phyloP scores from a whole-genome alignment of 257 asterid genomes.

The Solanum clarkiae region DNA sequence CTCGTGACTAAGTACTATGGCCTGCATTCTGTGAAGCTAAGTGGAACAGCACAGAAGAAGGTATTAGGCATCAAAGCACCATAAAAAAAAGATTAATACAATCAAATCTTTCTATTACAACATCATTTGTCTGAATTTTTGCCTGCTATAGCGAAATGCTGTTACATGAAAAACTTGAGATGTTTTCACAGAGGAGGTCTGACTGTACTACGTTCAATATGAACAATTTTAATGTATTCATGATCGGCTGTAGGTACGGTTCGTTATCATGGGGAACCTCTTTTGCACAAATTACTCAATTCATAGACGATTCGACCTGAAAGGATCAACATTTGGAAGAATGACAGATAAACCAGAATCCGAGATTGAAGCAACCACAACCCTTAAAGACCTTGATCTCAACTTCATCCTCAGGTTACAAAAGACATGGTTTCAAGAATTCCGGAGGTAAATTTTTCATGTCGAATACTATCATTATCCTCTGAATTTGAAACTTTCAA shows the following conservation, averaged over 20 bases:
- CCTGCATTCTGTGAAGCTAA: slow-evolving; percentile 52
- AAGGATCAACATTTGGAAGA: slow-evolving; percentile 93
- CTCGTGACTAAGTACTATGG: slow-evolving; percentile 55
- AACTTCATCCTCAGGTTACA: slow-evolving; percentile 68
- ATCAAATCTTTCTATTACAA: background rate
- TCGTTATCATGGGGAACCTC: slow-evolving; percentile 81
- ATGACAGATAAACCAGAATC: slow-evolving; percentile 80
- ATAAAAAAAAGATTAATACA: background rate
- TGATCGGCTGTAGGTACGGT: slow-evolving; percentile 45
- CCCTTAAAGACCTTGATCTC: slow-evolving; percentile 90
- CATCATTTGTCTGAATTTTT: background rate
- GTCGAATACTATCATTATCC: background rate
- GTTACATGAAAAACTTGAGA: background rate
- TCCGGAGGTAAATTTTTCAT: slow-evolving; percentile 38
- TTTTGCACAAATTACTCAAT: slow-evolving; percentile 66
- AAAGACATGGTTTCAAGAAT: slow-evolving; percentile 82
- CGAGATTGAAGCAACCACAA: slow-evolving; percentile 76
- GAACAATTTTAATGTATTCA: background rate
- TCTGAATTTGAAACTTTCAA: background rate
- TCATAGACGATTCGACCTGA: slow-evolving; percentile 70
- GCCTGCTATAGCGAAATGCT: background rate
- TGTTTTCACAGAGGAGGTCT: background rate
- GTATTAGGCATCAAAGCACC: slow-evolving; percentile 11
- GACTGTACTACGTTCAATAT: background rate
- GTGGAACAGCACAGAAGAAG: slow-evolving; percentile 59